A percentile compares a stretch with the other conserved stretches of the same genome.
Evolutionary conservation across 129 eudicot species (phyloP).

Genomic region (Centella asiatica): DNA sequence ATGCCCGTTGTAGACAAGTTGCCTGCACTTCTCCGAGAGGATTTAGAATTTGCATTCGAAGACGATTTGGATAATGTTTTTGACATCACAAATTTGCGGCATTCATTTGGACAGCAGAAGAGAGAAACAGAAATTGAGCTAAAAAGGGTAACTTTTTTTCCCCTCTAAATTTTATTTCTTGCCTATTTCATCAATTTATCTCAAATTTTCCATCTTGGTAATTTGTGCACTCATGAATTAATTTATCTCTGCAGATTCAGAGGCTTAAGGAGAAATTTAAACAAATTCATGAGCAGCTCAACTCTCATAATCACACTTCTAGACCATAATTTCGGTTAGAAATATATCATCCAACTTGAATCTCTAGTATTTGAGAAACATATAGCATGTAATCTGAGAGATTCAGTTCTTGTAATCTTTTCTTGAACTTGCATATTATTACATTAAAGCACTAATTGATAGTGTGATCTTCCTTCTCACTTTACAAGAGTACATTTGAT

Average conservation of each 20-base stretch:
- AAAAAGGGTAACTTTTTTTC: slow-evolving; percentile 40
- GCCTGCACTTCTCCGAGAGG: slow-evolving; percentile 84
- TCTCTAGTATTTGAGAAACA: slow-evolving; percentile 1
- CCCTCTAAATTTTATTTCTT: no score
- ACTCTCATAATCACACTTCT: slow-evolving; percentile 33
- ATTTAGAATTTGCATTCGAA: slow-evolving; percentile 78
- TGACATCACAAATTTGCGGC: slow-evolving; percentile 68
- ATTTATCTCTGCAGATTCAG: slow-evolving; percentile 69
- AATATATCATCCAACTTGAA: no score
- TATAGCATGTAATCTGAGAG: neutral
- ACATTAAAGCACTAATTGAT: neutral
- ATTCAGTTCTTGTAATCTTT: neutral
- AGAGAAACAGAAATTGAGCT: slow-evolving; percentile 80
- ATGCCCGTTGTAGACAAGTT: slow-evolving; percentile 97
- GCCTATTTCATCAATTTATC: no score
- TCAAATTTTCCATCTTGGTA: no score
- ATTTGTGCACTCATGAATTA: no score
- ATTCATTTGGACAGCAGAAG: slow-evolving; percentile 56
- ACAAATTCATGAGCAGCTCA: slow-evolving; percentile 68
- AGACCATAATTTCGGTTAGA: slow-evolving; percentile 19
- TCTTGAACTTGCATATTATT: neutral
- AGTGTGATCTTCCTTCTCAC: no score
- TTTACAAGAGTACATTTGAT: neutral
- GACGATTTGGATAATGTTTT: slow-evolving; percentile 72
- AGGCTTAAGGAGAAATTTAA: slow-evolving; percentile 81